Evolutionary conservation across 179 eudicot genomes (phyloP).

Genomic region (Nepenthes alata): DNA sequence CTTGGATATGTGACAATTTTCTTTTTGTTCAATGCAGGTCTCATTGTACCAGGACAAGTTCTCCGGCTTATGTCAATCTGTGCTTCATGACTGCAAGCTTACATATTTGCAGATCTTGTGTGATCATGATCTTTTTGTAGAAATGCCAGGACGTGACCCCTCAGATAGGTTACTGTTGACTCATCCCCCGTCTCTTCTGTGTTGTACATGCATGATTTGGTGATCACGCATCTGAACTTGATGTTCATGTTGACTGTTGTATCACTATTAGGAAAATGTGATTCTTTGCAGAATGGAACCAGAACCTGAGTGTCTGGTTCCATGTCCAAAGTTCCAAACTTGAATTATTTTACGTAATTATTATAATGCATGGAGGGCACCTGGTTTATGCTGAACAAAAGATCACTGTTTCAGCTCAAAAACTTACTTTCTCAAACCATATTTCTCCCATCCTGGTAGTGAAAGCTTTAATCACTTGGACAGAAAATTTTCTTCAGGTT

Average conservation of each 20-base stretch:
- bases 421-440: no score
- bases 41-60: conserved; percentile 94
- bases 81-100: conserved; percentile 97
- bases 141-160: conserved; percentile 99
- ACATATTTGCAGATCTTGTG: conserved; percentile 92
- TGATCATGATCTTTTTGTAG: conserved; percentile 97
- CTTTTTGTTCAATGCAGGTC: conserved; percentile 39
- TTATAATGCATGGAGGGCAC: no score
- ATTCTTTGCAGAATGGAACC: neutral
- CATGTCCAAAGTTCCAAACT: no score
- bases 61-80: conserved; percentile 85
- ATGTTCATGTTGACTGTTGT: conserved; percentile 2
- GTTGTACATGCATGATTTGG: neutral
- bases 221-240: neutral
- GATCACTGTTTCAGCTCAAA: no score
- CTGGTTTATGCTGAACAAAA: no score
- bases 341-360: no score
- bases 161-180: conserved; percentile 64
- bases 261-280: neutral
- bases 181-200: neutral
- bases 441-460: no score
- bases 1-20: conserved; percentile 1
- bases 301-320: no score
- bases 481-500: no score
- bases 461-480: no score